phyloP scores from a whole-genome alignment of 768 basidiomycete genomes.

The Ramaria sp. region DNA sequence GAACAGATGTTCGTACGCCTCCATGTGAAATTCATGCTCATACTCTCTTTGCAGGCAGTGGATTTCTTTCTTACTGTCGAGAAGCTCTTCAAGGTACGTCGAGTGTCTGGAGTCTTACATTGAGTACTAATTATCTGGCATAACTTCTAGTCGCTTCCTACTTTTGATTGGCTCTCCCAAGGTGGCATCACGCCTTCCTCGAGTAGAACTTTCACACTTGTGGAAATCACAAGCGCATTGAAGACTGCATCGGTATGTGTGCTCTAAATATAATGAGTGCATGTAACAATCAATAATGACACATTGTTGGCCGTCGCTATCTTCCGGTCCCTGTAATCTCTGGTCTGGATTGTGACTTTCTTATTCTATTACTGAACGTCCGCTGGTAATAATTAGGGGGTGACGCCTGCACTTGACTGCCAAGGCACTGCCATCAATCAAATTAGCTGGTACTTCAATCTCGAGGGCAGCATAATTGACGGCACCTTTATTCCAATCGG shows the following conservation, averaged over 20 bases:
- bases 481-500: conserved; percentile 52
- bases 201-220: conserved; percentile 45
- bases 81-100: conserved; percentile 1
- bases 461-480: conserved; percentile 56
- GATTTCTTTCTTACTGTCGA: conserved; percentile 42
- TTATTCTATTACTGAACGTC: not conserved
- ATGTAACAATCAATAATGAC: no score
- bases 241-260: conserved; percentile 34
- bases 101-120: not conserved
- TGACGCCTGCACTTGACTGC: conserved; percentile 42
- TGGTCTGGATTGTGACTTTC: not conserved
- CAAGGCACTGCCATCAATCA: conserved; percentile 24
- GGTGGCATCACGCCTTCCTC: conserved; percentile 69
- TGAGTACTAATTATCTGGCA: not conserved
- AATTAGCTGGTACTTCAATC: conserved; percentile 55
- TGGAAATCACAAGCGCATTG: conserved; percentile 43
- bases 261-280: not conserved
- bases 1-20: conserved; percentile 41
- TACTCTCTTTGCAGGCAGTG: conserved; percentile 38
- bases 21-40: not conserved
- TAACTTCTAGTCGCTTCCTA: conserved; percentile 37
- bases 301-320: not conserved
- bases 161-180: conserved; percentile 57
- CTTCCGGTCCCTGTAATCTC: no score
- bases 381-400: conserved; percentile 23